Conservation (phyloP, 192 early-diverging fungal genomes). For the Gigaspora rosea region DNA sequence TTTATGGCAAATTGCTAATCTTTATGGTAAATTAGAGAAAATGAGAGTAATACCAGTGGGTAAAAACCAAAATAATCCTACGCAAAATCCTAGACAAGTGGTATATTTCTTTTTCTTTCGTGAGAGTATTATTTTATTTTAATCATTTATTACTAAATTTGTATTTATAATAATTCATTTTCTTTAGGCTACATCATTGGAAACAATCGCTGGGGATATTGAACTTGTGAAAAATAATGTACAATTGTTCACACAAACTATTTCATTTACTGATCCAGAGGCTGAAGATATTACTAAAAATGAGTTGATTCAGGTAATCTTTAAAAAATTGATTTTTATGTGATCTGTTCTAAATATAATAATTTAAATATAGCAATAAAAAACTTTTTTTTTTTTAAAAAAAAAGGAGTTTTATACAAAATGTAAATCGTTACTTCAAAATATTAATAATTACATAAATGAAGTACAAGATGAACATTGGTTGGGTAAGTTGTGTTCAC, state of each 20-base stretch:
- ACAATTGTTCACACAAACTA: constrained; percentile 52
- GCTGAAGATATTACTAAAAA: constrained; percentile 57
- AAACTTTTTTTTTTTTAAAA: too few relatives aligned
- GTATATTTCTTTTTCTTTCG: not conserved
- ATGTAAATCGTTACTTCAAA: constrained; percentile 45
- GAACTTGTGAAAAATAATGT: constrained; percentile 55
- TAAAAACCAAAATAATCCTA: not conserved
- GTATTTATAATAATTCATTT: not conserved
- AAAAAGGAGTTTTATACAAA: constrained; percentile 60
- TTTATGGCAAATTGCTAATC: constrained; percentile 14
- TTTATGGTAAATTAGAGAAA: not conserved
- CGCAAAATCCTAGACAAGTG: not conserved
- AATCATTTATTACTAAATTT: not conserved
- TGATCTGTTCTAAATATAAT: too few relatives aligned
- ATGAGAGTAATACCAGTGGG: not conserved
- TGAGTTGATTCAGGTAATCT: constrained; percentile 50
- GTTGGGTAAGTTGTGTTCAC: constrained; percentile 46
- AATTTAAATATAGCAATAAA: too few relatives aligned
- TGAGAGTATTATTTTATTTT: too few relatives aligned
- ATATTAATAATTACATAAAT: constrained; percentile 44
- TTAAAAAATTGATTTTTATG: not conserved
- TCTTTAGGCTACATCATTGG: not conserved
- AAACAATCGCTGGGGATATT: constrained; percentile 44
- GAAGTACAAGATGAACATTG: constrained; percentile 49
- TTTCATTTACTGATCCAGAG: constrained; percentile 56